Evolutionary conservation across 805 yeast genomes (phyloP).

Genomic region (Candida easanensis): DNA sequence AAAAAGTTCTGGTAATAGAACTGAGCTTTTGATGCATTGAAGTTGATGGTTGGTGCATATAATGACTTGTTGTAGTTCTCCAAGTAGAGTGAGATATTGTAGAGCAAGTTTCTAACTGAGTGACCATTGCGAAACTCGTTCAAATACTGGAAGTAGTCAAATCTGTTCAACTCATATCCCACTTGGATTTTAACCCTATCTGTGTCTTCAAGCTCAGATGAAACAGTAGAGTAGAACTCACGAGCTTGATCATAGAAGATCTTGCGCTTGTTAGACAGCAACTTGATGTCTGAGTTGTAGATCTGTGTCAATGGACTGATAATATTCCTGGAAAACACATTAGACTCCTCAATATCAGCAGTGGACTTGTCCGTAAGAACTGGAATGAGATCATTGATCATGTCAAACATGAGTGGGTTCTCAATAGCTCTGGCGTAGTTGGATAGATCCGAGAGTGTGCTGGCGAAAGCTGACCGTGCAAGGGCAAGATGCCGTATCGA

Average conservation of each 20-base stretch:
- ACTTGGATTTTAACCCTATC: conserved; percentile 33
- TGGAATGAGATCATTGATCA: conserved; percentile 17
- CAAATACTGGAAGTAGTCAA: conserved; percentile 44
- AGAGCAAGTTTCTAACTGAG: conserved; percentile 17
- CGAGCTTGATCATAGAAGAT: conserved; percentile 12
- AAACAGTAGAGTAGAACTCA: conserved; percentile 8
- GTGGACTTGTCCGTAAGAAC: conserved; percentile 20
- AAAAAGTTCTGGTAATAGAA: conserved; percentile 13
- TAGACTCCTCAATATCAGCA: conserved; percentile 21
- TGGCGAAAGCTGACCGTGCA: conserved; percentile 17
- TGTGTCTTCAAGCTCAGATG: conserved; percentile 28
- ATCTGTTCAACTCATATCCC: conserved; percentile 40
- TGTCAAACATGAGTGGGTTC: conserved; percentile 11
- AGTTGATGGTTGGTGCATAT: not conserved
- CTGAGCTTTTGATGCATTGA: conserved; percentile 13
- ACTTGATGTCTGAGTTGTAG: conserved; percentile 23
- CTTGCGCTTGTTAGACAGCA: conserved; percentile 12
- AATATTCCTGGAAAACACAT: conserved; percentile 14
- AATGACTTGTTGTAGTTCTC: conserved; percentile 4
- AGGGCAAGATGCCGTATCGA: conserved; percentile 20
- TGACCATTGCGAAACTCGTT: conserved; percentile 27
- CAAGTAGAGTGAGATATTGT: conserved; percentile 12
- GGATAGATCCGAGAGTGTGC: conserved; percentile 17
- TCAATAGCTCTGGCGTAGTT: conserved; percentile 8
- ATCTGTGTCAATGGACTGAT: conserved; percentile 16